A percentile compares a stretch with the other conserved stretches of the same genome.
These are phyloP conservation scores for Achaetomium macrosporum DNA, from an alignment of 2,329 filamentous ascomycete species.

Conservation along the genomic window DNA sequence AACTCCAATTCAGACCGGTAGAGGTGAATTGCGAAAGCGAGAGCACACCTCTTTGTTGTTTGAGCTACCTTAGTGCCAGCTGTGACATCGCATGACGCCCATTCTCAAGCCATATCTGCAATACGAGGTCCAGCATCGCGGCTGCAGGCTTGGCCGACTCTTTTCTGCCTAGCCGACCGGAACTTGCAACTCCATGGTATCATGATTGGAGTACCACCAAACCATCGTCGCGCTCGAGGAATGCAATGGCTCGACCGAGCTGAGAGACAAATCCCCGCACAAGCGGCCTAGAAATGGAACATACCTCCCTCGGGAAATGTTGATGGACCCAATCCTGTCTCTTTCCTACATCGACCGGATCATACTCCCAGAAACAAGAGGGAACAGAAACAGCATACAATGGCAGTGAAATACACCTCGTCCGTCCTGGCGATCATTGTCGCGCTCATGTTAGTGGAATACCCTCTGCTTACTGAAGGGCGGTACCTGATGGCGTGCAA, in stretches of 20 bases:
- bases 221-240: background rate
- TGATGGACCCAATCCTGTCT: background rate
- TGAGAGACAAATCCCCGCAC: background rate
- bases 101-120: background rate
- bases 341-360: background rate
- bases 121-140: slow-evolving; percentile 6
- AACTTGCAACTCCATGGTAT: background rate
- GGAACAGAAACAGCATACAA: background rate
- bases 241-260: background rate
- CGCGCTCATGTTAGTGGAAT: slow-evolving; percentile 5
- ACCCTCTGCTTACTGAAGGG: background rate
- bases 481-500: background rate
- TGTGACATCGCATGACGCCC: background rate
- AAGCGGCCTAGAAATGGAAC: background rate
- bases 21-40: too few relatives aligned
- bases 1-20: too few relatives aligned
- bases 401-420: background rate
- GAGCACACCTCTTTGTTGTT: too few relatives aligned
- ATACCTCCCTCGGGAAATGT: background rate
- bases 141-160: slow-evolving; percentile 7
- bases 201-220: slow-evolving; percentile 5
- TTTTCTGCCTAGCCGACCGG: background rate
- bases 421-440: background rate
- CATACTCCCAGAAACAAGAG: background rate
- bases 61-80: background rate